Evolutionary conservation across 805 yeast genomes (phyloP).

Genomic region (Ogataea paradorogensis): DNA sequence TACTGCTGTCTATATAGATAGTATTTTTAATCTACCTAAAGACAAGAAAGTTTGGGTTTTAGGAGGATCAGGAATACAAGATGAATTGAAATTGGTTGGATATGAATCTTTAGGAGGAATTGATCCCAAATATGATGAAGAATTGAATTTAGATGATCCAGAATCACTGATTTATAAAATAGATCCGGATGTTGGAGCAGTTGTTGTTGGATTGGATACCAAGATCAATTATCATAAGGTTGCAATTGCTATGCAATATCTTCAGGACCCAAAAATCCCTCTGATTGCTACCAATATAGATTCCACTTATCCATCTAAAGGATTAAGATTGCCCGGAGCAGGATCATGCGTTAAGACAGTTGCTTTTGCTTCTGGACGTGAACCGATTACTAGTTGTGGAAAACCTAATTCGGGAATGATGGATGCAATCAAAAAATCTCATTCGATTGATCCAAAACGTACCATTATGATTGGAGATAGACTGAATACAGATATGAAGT

Average conservation of each 20-base stretch:
- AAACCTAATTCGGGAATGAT: constrained; percentile 90
- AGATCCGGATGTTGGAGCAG: constrained; percentile 80
- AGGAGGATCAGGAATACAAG: constrained; percentile 84
- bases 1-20: constrained; percentile 77
- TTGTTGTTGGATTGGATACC: constrained; percentile 81
- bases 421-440: constrained; percentile 76
- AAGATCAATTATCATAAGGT: constrained; percentile 77
- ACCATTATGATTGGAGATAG: constrained; percentile 96
- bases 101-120: constrained; percentile 79
- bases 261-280: constrained; percentile 59
- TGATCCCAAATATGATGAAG: constrained; percentile 55
- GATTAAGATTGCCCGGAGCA: constrained; percentile 87
- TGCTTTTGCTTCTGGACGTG: constrained; percentile 70
- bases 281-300: constrained; percentile 94
- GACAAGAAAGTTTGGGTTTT: constrained; percentile 82
- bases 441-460: constrained; percentile 50
- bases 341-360: constrained; percentile 85
- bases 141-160: constrained; percentile 56
- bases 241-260: constrained; percentile 77
- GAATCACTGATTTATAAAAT: constrained; percentile 54
- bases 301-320: constrained; percentile 90
- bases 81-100: constrained; percentile 74
- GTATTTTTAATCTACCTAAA: constrained; percentile 70
- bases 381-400: constrained; percentile 81
- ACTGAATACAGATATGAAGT: constrained; percentile 89